Base-by-base conservation (phyloP, 2,329 filamentous ascomycete genomes). In the Fusarium sp. region DNA sequence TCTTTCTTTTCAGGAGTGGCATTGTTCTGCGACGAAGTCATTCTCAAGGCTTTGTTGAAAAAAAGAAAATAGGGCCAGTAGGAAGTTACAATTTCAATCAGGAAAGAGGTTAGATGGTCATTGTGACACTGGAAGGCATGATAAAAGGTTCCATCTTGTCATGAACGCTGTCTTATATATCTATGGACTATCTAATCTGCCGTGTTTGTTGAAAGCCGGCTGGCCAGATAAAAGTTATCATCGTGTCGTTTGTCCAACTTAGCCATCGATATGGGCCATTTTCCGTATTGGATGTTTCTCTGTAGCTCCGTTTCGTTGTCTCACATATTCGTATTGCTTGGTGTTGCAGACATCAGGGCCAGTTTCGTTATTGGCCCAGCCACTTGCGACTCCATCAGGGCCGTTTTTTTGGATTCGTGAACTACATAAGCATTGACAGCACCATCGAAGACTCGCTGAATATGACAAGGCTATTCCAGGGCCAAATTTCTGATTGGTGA, bases 81-180 rank as follows among this genome's bases (percentile, higher is more conserved):
- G 7, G 4, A n/a, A 6, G 6, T 47, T 6, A 21, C 0, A 11
- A 18, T 18, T 2, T 12, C 6, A 9, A 18, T 9, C 9, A n/a
- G 6, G 5, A 28, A 25, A 5, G 2, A 10, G 0, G 11, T 3
- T 16, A 2, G 21, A n/a, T n/a, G 18, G 16, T 9, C 3, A 1
- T 10, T 25, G 11, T 19, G 11, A 15, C 5, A 21, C 11, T 25
- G 12, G 6, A 19, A 11, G 16, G 16, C 16, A 3, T 8, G 5
- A 13, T 4, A 2, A 35, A 13, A 19, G 3, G 21, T 7, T 52
- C 30, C 0, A 6, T 23, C 10, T 9, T 19, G n/a, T 8, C 16
- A 5, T 13, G n/a, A 25, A 13, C 16, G n/a, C 11, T 8, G 21
- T 9, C 30, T 52, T 52, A 52, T 52, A 35, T 52, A 35, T 52